Evolutionary conservation across 2,329 filamentous ascomycete species (phyloP).

Genomic region (Bipolaris sorokiniana): DNA sequence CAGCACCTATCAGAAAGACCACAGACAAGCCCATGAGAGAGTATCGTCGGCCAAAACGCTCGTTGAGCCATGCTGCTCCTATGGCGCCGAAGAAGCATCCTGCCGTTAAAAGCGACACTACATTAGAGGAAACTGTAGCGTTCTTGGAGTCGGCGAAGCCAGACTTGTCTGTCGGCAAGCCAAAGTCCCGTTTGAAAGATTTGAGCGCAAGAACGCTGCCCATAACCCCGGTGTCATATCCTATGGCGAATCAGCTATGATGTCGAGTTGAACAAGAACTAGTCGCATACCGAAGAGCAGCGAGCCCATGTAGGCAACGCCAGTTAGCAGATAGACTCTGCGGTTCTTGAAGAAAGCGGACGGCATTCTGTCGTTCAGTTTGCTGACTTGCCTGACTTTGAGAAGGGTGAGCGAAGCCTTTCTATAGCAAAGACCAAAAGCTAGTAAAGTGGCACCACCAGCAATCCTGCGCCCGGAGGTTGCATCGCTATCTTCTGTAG

Average conservation of each 20-base stretch:
- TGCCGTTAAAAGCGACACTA: conserved; percentile 13
- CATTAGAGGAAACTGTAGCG: conserved; percentile 11
- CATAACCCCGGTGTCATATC: conserved; percentile 18
- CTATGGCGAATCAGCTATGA: conserved; percentile 1
- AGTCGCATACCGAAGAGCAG: conserved; percentile 11
- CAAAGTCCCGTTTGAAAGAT: conserved; percentile 15
- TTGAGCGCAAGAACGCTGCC: conserved; percentile 16
- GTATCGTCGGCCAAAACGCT: conserved; percentile 12
- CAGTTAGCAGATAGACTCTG: conserved; percentile 15
- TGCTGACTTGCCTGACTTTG: neutral
- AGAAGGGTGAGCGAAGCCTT: conserved; percentile 4
- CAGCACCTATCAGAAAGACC: conserved; percentile 13
- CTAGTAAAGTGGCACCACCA: conserved; percentile 5
- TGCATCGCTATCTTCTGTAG: conserved; percentile 11
- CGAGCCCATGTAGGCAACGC: conserved; percentile 18
- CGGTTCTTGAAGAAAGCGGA: conserved; percentile 18
- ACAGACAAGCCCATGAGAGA: conserved; percentile 13
- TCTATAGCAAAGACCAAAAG: conserved; percentile 1
- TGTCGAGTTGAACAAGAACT: neutral
- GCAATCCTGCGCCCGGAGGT: neutral
- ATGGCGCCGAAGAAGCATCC: conserved; percentile 18
- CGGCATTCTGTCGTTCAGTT: conserved; percentile 8
- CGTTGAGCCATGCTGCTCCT: conserved; percentile 14
- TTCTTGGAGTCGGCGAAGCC: conserved; percentile 14
- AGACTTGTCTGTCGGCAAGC: conserved; percentile 13